Base-by-base conservation (phyloP, 2,329 filamentous ascomycete species). In the Elsinoe arachidis region DNA sequence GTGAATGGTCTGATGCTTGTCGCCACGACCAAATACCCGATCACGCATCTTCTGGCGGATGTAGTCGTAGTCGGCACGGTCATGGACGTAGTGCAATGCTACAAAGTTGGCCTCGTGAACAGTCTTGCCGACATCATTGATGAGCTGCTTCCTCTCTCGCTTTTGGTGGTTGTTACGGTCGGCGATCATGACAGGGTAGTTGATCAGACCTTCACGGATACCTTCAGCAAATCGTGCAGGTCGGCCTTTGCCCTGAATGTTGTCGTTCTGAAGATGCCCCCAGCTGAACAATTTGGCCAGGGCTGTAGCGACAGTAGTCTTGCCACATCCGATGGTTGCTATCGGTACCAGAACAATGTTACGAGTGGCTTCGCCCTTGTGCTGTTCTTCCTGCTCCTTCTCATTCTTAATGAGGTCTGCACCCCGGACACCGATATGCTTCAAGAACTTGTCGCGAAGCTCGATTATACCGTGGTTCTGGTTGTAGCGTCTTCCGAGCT, bases 1-100 rank as follows among this genome's bases (percentile, higher is more conserved):
- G 66, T 93, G 90, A 59, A 99, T 97, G 0, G 93, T 99, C 73
- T 99, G 93, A 70, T 99, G 93, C 67, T 97, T 97, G 70, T 99
- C 90, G 12, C 93, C 93, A 19, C 93, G 86, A 5, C 83, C 80
- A 17, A 96, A 75, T 0, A 99, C 89, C 52, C 93, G 85, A 61
- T 85, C 80, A 58, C 83, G 85, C 1, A 90, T 95, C 23, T 92
- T 78, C 58, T 81, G 76, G 44, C 88, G 82, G 61, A 97, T 88
- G 33, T 81, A 77, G 52, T 87, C 80, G 6, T 93, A 80, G 62
- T 89, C 75, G 38, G 74, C 66, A 15, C 72, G 76, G 58, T 90
- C 82, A 67, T 97, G 93, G 5, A 88, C 85, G 67, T 91, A 99
- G 66, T 97, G 87, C 11, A 99, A 76, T 19, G 90, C 92, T 14